Evolutionary conservation across 352 stramenopile species (phyloP).

Genomic region (Achlya hypogyna): DNA sequence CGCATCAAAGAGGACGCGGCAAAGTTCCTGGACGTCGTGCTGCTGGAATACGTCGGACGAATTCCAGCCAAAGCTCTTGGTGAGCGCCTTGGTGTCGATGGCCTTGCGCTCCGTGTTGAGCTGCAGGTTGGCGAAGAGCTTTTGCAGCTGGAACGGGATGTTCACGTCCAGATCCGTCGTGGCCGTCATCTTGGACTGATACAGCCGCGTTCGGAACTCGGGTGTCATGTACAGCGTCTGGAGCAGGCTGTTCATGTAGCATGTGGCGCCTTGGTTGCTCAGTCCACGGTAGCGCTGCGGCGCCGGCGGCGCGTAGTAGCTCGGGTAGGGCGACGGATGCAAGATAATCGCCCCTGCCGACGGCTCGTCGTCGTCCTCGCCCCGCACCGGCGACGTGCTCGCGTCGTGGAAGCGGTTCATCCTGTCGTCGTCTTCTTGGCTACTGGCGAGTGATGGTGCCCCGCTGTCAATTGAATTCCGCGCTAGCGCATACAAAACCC

Average conservation of each 20-base stretch:
- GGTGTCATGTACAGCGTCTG: conserved; percentile 89
- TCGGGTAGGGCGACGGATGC: neutral
- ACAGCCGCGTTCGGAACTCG: conserved; percentile 76
- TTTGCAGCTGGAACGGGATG: conserved; percentile 86
- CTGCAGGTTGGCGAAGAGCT: conserved; percentile 87
- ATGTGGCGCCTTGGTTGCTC: conserved; percentile 87
- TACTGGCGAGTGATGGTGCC: neutral
- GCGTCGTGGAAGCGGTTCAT: neutral
- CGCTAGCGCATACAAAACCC: neutral
- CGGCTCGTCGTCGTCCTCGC: neutral
- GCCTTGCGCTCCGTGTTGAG: conserved; percentile 45
- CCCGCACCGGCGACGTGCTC: neutral
- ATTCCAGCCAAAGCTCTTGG: conserved; percentile 89
- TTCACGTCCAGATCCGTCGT: conserved; percentile 60
- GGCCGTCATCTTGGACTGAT: conserved; percentile 38
- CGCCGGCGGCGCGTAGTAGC: neutral
- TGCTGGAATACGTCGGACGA: conserved; percentile 84
- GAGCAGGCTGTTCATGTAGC: conserved; percentile 91
- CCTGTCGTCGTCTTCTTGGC: neutral
- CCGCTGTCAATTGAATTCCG: neutral
- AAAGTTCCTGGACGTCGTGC: conserved; percentile 89
- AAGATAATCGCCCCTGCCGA: conserved; percentile 2
- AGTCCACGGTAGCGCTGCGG: conserved; percentile 62
- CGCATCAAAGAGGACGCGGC: conserved; percentile 85
- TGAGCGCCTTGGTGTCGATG: conserved; percentile 78